Evolutionary conservation across 768 basidiomycete species (phyloP), one percentile per base, ranked within the genome.

Genomic region (Crassisporium funariophilum): DNA sequence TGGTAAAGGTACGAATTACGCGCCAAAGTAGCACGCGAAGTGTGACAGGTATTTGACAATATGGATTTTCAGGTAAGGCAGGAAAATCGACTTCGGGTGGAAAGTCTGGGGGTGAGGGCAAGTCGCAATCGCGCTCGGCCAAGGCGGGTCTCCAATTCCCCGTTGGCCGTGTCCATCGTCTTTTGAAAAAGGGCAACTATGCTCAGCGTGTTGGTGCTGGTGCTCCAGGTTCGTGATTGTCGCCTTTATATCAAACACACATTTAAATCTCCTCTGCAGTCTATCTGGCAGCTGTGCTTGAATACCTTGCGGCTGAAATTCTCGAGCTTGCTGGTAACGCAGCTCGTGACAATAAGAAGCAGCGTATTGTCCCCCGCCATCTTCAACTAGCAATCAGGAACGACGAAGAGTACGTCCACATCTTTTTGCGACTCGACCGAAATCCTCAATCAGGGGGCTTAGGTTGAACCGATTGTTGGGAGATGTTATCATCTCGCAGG

Each of bases 291-390:
- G 91, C 91, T 36, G 92, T 94, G 47, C 84, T 95, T 48, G 93
- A 94, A 64, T 92, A 95, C 70, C 81, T 95, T 50, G 83, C 91
- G 31, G 93, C 93, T 36, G 93, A 95, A 67, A 94, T 95, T 66
- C 82, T 95, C 58, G 93, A 95, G 73, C 75, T 95, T 35, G 92
- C 93, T 50, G 93, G 93, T 27, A 89, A 90, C 47, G 89, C 90
- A 25, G 89, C 90, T 34, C 86, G 89, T 47, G 89, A 88, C 70
- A 91, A 91, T 78, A 91, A 91, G 79, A 91, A 94, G 75, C 88
- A 91, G 55, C 91, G 94, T 82, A 95, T 95, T 61, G 90, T 95
- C 20, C 94, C 93, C 36, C 87, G 94, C 68, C 94, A 97, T 70
- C 74, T 95, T 38, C 93, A 97, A 68, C 83, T 95, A 53, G 93